Base-by-base conservation (phyloP, 2,329 filamentous ascomycete species). In the Lachnellula occidentalis region DNA sequence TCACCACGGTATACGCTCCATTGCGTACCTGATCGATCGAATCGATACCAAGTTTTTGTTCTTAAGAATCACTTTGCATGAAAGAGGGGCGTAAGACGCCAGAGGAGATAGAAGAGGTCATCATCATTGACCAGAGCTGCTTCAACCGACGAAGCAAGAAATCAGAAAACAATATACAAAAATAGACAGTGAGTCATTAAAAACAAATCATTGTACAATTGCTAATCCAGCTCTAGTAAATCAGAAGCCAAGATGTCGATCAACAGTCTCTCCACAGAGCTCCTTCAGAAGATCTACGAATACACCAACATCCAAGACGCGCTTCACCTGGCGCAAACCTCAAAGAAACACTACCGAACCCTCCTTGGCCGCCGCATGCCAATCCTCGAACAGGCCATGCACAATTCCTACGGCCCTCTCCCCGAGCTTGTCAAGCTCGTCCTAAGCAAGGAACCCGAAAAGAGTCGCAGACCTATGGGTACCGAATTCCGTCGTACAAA, bases 271-370 rank as follows among this genome's bases (percentile, higher is more conserved):
- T 66, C 66, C 24, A 67, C 64, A n/a, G 66, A 68, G 59, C 48
- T 68, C 52, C 55, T 68, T 11, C 65, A 67, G 49, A 64, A 59
- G 53, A 67, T 68, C 55, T 66, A 64, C 56, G 64, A 66, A 52
- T 62, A 59, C 41, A 51, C 60, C 12, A 60, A 59, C 34, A 58
- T 68, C 21, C 55, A 61, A 58, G 65, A 66, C 43, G 58, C 66
- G n/a, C 53, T 68, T 7, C 55, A 64, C 53, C 55, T 68, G 5
- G 57, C 66, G 15, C 65, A 65, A 59, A 64, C 64, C 24, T 66
- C 61, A 11, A 61, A 59, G 48, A 58, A 56, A 45, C 61, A 62
- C 41, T 63, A 66, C 48, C 57, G 57, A n/a, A 60, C 57, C 27
- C 65, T 64, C 31, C 55, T 65, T 6, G 66, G 65, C 31, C 61